Conservation (phyloP, 2,329 filamentous ascomycete genomes). For the Gyromitra esculenta region DNA sequence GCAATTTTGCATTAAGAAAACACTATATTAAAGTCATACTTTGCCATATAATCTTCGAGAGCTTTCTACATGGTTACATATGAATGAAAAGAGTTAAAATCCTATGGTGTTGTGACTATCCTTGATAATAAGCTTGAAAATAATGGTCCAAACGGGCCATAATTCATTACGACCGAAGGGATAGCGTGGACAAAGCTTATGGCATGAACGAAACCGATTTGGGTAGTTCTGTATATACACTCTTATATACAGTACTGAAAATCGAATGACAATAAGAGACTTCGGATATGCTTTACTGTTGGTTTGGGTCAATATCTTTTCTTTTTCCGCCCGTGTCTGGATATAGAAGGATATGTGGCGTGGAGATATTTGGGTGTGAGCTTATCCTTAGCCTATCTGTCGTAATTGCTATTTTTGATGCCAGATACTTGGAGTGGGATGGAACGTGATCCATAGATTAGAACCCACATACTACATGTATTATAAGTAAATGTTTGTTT, state of each 20-base stretch:
- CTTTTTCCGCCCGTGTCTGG: background rate
- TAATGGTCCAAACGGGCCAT: background rate
- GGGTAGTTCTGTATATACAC: no score
- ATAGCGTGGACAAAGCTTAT: background rate
- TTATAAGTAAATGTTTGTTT: no score
- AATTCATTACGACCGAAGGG: constrained; percentile 4
- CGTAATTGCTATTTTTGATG: no score
- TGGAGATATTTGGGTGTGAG: no score
- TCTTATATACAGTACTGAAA: background rate
- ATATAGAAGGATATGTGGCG: no score
- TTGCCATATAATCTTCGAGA: background rate
- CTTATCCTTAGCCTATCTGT: no score
- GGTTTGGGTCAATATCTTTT: background rate
- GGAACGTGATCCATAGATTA: no score
- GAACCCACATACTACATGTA: no score
- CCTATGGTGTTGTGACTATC: background rate
- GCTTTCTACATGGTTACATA: background rate
- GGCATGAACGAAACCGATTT: no score
- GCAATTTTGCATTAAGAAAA: background rate
- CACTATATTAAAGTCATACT: background rate
- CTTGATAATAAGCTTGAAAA: background rate
- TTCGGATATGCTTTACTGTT: background rate
- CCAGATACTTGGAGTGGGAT: no score
- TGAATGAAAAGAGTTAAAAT: background rate
- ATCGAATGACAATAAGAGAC: background rate